phyloP scores from a whole-genome alignment of 2,329 filamentous ascomycete genomes.

The Daldinia sp. region DNA sequence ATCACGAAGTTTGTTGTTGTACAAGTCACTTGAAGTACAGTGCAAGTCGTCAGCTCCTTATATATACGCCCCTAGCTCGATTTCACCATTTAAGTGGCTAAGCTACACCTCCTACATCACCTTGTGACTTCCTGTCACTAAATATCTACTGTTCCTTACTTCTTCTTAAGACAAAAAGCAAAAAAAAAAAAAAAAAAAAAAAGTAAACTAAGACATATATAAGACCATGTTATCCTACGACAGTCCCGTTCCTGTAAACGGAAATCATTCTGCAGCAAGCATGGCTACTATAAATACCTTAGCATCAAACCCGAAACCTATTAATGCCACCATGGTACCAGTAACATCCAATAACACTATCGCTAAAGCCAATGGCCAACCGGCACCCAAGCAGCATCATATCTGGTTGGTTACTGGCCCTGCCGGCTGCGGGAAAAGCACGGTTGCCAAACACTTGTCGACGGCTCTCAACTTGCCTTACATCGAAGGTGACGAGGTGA shows the following conservation, averaged over 20 bases:
- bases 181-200: conserved; percentile 1
- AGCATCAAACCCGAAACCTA: conserved; percentile 43
- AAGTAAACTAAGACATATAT: background rate
- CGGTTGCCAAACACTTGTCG: conserved; percentile 72
- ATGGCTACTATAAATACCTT: conserved; percentile 44
- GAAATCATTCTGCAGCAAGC: conserved; percentile 47
- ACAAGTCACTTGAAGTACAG: background rate
- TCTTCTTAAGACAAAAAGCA: background rate
- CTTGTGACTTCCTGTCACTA: background rate
- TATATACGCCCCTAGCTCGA: conserved; percentile 19
- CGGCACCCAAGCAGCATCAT: conserved; percentile 61
- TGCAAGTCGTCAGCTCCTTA: too few species aligned
- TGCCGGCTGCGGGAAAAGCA: conserved; percentile 82
- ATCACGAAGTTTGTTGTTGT: conserved; percentile 15
- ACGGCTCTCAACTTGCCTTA: conserved; percentile 71
- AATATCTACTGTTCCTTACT: background rate
- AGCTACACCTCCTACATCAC: background rate
- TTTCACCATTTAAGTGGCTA: conserved; percentile 9
- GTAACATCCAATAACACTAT: conserved; percentile 45
- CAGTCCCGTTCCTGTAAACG: conserved; percentile 55
- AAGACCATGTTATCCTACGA: conserved; percentile 61
- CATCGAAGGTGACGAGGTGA: conserved; percentile 80
- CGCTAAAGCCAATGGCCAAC: conserved; percentile 40
- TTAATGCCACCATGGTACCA: conserved; percentile 45
- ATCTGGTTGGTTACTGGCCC: conserved; percentile 85